These are phyloP conservation scores for Amylostereum areolatum DNA, from an alignment of 1,284 basidiomycete species.

Conservation along the genomic window DNA sequence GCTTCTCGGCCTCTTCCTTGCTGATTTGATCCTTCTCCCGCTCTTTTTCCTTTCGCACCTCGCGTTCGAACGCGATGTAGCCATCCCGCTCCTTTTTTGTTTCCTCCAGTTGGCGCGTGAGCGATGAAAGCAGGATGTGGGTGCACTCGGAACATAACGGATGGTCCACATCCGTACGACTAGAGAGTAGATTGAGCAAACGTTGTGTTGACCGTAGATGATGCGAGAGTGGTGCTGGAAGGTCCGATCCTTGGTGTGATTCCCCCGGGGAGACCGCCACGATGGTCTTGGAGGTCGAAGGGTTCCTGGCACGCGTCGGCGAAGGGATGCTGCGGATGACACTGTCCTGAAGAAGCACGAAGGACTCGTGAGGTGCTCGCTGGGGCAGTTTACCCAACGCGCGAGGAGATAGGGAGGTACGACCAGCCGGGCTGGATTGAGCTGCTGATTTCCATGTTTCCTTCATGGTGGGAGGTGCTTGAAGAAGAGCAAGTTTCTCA, in stretches of 20 bases:
- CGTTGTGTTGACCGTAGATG: constrained; percentile 69
- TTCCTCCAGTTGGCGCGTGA: constrained; percentile 84
- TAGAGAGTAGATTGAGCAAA: constrained; percentile 76
- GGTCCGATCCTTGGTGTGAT: constrained; percentile 39
- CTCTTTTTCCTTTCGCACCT: constrained; percentile 69
- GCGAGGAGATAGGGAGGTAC: constrained; percentile 38
- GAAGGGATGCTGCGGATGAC: constrained; percentile 59
- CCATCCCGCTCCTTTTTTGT: constrained; percentile 89
- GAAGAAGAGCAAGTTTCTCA: constrained; percentile 50
- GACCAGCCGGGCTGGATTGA: constrained; percentile 25
- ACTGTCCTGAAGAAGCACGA: constrained; percentile 85
- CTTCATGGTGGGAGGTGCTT: constrained; percentile 52
- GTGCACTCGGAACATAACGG: constrained; percentile 96
- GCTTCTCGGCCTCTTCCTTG: constrained; percentile 60
- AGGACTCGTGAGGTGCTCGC: constrained; percentile 68
- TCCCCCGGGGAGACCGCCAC: constrained; percentile 23
- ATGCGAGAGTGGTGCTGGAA: constrained; percentile 70
- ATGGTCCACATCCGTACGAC: constrained; percentile 84
- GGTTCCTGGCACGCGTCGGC: constrained; percentile 33
- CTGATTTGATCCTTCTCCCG: constrained; percentile 55
- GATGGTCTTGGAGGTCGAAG: constrained; percentile 20
- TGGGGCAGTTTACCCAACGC: constrained; percentile 52
- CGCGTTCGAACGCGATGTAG: constrained; percentile 88
- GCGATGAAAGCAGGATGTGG: constrained; percentile 69
- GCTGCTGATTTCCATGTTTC: constrained; percentile 55